Conservation (phyloP, 306 rosid genomes). For the Rubus idaeus region DNA sequence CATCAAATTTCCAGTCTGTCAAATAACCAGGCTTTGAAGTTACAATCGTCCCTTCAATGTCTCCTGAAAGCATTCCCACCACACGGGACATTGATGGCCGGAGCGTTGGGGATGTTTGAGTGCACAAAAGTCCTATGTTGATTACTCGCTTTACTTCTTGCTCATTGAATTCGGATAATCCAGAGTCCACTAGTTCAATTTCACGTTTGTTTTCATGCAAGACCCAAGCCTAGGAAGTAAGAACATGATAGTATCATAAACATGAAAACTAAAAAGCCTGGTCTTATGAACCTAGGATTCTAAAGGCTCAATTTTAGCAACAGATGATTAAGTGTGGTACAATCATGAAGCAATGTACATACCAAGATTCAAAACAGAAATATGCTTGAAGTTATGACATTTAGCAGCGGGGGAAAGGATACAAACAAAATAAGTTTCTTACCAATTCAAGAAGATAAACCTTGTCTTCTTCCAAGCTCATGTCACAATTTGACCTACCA, state of each 20-base stretch:
- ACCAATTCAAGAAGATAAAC: slow-evolving; percentile 74
- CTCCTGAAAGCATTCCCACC: slow-evolving; percentile 75
- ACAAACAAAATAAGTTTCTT: slow-evolving; percentile 2
- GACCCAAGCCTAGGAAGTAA: slow-evolving; percentile 55
- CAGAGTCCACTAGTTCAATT: slow-evolving; percentile 51
- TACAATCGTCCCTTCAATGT: slow-evolving; percentile 53
- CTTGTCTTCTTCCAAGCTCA: slow-evolving; percentile 56
- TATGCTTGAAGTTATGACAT: too few relatives aligned
- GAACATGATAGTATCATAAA: not conserved
- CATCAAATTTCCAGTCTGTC: slow-evolving; percentile 66
- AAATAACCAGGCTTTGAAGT: slow-evolving; percentile 60
- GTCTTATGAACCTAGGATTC: not conserved
- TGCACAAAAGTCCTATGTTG: slow-evolving; percentile 60
- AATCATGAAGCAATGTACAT: too few relatives aligned
- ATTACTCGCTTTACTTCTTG: slow-evolving; percentile 52
- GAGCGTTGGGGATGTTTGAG: slow-evolving; percentile 57
- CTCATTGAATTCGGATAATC: slow-evolving; percentile 34
- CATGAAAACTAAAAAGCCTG: not conserved
- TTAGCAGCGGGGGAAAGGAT: too few relatives aligned
- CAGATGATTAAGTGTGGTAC: too few relatives aligned
- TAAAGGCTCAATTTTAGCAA: not conserved
- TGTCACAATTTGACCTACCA: slow-evolving; percentile 66
- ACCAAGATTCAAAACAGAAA: too few relatives aligned
- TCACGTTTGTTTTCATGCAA: slow-evolving; percentile 47
- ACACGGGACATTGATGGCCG: slow-evolving; percentile 74